These are phyloP conservation scores for Salvia rosmarinus DNA, from an alignment of 257 asterid genomes.

Conservation along the genomic window DNA sequence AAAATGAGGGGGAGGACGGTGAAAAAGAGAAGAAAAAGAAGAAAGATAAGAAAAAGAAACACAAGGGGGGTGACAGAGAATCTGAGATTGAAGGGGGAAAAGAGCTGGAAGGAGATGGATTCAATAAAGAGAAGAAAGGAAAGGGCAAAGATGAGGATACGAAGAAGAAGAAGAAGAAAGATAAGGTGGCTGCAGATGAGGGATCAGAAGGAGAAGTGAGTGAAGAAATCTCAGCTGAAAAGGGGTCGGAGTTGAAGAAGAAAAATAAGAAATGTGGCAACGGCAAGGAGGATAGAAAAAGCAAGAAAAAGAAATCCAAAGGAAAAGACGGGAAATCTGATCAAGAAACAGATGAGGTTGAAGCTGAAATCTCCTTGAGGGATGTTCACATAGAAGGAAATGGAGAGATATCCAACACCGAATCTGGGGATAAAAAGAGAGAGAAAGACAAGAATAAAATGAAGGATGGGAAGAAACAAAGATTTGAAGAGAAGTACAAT, in stretches of 20 bases:
- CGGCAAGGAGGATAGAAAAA: not conserved
- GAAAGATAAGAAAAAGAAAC: slow-evolving; percentile 23
- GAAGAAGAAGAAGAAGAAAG: slow-evolving; percentile 22
- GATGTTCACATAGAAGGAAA: slow-evolving; percentile 47
- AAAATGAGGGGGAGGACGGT: slow-evolving; percentile 25
- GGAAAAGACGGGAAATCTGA: slow-evolving; percentile 33
- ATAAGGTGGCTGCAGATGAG: slow-evolving; percentile 10
- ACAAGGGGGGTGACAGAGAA: not conserved
- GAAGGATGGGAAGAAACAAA: slow-evolving; percentile 61
- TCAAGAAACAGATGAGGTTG: slow-evolving; percentile 26
- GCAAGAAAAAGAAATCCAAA: slow-evolving; percentile 30
- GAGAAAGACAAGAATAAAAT: slow-evolving; percentile 45
- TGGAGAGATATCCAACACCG: slow-evolving; percentile 29
- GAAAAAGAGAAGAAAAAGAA: slow-evolving; percentile 18
- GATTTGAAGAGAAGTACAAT: slow-evolving; percentile 47
- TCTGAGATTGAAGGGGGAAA: no score
- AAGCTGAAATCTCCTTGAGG: slow-evolving; percentile 42
- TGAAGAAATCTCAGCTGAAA: slow-evolving; percentile 10
- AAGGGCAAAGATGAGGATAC: slow-evolving; percentile 13
- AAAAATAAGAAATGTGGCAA: slow-evolving; percentile 30
- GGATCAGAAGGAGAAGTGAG: slow-evolving; percentile 1
- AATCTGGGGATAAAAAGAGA: slow-evolving; percentile 37
- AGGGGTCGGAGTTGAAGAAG: not conserved
- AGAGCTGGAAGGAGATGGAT: no score
- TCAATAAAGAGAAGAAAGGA: no score